These are phyloP conservation scores for Coemansia sp. DNA, from an alignment of 192 early-diverging fungal species.

Conservation along the genomic window DNA sequence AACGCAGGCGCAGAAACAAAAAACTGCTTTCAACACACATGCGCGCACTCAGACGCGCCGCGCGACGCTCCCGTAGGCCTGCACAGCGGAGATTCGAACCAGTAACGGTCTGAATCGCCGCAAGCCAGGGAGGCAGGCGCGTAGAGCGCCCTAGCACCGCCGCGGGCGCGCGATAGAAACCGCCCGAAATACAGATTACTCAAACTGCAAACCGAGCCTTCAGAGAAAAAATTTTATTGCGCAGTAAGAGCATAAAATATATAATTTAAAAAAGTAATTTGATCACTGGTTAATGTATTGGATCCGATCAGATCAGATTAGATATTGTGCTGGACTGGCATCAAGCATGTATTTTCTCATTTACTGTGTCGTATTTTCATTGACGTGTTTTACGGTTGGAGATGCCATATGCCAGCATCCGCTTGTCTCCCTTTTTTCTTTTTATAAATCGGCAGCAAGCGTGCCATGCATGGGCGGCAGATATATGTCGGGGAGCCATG, in stretches of 20 bases:
- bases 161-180: background rate
- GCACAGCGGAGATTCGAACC: background rate
- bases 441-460: no score
- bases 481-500: background rate
- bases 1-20: background rate
- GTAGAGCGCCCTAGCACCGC: background rate
- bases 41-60: no score
- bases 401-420: no score
- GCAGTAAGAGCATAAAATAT: background rate
- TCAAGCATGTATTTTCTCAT: no score
- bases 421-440: no score
- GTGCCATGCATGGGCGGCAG: no score
- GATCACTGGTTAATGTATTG: background rate
- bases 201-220: constrained; percentile 1
- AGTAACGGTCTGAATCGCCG: background rate
- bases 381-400: no score
- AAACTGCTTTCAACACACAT: background rate
- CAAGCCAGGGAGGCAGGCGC: background rate
- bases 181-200: background rate
- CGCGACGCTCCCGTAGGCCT: no score
- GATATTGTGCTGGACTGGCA: no score
- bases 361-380: no score
- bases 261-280: no score
- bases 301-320: background rate
- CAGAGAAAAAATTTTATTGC: background rate